Conservation (phyloP, 768 basidiomycete genomes). For the Boletellus emodensis region DNA sequence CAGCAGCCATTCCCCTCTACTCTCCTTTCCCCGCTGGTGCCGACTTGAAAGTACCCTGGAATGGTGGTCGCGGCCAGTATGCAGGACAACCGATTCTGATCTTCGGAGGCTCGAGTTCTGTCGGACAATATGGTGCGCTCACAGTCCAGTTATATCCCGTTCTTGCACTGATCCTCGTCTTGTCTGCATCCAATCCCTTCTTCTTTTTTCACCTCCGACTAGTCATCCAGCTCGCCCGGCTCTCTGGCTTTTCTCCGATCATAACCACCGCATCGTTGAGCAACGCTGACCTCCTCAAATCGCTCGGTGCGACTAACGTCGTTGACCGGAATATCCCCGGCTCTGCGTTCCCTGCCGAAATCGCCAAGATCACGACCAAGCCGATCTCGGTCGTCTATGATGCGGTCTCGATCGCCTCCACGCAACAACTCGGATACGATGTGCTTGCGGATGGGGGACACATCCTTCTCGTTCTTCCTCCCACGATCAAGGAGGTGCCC, state of each 20-base stretch:
- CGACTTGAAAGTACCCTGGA: slow-evolving; percentile 34
- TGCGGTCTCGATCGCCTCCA: slow-evolving; percentile 26
- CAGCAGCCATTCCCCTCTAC: slow-evolving; percentile 34
- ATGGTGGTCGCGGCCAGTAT: slow-evolving; percentile 28
- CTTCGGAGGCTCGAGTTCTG: slow-evolving; percentile 35
- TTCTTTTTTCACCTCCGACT: neutral
- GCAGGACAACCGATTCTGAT: slow-evolving; percentile 33
- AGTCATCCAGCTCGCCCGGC: slow-evolving; percentile 34
- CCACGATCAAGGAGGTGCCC: slow-evolving; percentile 9
- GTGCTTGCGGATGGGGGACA: slow-evolving; percentile 30
- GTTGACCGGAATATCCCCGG: slow-evolving; percentile 28
- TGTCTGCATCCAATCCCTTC: too few relatives aligned
- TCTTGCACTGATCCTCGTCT: too few relatives aligned
- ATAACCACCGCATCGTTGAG: slow-evolving; percentile 38
- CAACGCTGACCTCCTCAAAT: slow-evolving; percentile 31
- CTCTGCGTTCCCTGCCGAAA: slow-evolving; percentile 11
- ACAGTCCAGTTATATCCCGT: neutral
- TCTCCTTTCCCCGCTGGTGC: slow-evolving; percentile 23
- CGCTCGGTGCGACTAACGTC: slow-evolving; percentile 37
- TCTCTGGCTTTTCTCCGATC: slow-evolving; percentile 36
- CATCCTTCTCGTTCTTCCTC: slow-evolving; percentile 11
- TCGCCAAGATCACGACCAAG: slow-evolving; percentile 10
- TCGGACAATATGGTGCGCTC: slow-evolving; percentile 36
- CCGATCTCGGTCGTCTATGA: slow-evolving; percentile 23
- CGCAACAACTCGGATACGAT: slow-evolving; percentile 33